Conservation (phyloP, 2,329 filamentous ascomycete genomes). For the Cladosporium cucumerinum region DNA sequence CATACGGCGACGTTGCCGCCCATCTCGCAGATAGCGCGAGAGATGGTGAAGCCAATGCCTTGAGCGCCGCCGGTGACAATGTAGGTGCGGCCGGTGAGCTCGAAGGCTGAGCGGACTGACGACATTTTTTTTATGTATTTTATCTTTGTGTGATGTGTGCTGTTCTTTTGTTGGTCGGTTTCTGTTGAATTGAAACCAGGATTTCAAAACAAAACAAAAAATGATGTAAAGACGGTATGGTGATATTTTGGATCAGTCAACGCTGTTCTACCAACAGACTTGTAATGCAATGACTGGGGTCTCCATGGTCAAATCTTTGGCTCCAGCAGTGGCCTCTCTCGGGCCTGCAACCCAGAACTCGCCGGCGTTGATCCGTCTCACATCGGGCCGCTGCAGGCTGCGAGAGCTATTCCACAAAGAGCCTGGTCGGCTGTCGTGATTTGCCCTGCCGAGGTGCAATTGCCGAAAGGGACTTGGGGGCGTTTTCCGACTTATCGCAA, state of each 20-base stretch:
- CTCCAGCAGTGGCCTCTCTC: not conserved
- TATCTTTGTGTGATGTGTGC: not conserved
- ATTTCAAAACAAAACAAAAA: not conserved
- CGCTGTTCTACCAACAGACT: not conserved
- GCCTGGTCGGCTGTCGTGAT: not conserved
- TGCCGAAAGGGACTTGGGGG: not conserved
- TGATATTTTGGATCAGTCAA: not conserved
- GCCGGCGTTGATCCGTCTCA: not conserved
- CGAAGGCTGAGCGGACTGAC: slow-evolving; percentile 18
- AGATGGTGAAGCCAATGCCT: slow-evolving; percentile 28
- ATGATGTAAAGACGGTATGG: not conserved
- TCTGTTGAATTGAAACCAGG: no score
- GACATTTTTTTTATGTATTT: not conserved
- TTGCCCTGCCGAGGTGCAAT: not conserved
- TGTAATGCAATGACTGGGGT: not conserved
- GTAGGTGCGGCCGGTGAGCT: slow-evolving; percentile 26
- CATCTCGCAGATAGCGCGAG: slow-evolving; percentile 27
- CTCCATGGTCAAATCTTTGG: not conserved
- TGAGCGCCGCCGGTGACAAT: slow-evolving; percentile 30
- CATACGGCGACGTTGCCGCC: slow-evolving; percentile 54
- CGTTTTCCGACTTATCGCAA: not conserved
- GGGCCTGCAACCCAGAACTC: not conserved
- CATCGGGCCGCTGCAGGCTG: not conserved
- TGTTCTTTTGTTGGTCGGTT: not conserved
- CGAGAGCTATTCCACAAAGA: not conserved